phyloP scores from a whole-genome alignment of 768 basidiomycete genomes.

The Brasilioporus rufonigricans region DNA sequence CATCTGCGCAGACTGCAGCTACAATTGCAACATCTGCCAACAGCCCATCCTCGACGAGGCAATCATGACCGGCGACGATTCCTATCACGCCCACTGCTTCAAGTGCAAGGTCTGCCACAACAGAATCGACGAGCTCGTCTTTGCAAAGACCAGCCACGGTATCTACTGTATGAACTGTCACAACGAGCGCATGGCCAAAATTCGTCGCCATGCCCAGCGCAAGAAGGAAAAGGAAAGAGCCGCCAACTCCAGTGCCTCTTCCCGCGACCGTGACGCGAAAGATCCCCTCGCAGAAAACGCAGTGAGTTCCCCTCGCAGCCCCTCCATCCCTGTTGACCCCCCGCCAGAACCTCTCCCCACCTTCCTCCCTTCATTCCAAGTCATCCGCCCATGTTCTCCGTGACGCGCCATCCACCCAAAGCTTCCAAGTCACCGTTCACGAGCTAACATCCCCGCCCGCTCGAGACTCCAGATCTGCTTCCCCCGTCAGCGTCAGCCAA shows the following conservation, averaged over 20 bases:
- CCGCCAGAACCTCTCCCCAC: constrained; percentile 6
- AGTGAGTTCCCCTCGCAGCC: constrained; percentile 34
- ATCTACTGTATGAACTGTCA: constrained; percentile 99
- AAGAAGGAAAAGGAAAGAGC: constrained; percentile 65
- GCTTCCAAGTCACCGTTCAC: constrained; percentile 12
- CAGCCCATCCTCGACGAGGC: constrained; percentile 97
- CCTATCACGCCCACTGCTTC: constrained; percentile 98
- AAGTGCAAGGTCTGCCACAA: constrained; percentile 94
- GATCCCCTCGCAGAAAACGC: constrained; percentile 32
- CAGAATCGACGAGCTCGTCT: constrained; percentile 96
- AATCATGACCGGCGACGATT: constrained; percentile 99
- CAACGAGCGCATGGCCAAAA: constrained; percentile 94
- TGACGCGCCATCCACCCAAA: constrained; percentile 26
- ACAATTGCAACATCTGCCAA: constrained; percentile 93
- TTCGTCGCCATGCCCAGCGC: constrained; percentile 87
- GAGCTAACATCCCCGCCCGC: constrained; percentile 1
- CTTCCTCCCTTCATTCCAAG: constrained; percentile 22
- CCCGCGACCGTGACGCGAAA: constrained; percentile 25
- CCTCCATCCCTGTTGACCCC: not conserved
- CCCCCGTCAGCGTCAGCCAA: constrained; percentile 3
- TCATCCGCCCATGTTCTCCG: constrained; percentile 21
- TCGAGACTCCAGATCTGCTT: constrained; percentile 11
- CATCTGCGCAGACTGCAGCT: constrained; percentile 90
- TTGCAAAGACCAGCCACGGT: constrained; percentile 96
- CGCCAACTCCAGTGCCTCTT: constrained; percentile 21